Base-by-base conservation (phyloP, 768 basidiomycete genomes). In the Vararia minispora region DNA sequence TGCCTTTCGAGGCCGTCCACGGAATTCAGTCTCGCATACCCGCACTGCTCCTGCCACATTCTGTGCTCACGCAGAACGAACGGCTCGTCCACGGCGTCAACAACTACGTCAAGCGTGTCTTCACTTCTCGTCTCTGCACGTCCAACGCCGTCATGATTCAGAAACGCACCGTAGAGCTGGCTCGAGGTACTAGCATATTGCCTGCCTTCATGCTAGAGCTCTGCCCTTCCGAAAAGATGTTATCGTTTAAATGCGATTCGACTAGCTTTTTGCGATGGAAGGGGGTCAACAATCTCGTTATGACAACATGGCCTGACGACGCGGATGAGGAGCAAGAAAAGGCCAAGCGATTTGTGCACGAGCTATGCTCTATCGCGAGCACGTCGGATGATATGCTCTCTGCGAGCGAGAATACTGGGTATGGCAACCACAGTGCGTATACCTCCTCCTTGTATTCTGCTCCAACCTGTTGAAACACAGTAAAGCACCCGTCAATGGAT, bases 1-100 rank as follows among this genome's bases (percentile, higher is more conserved):
- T 49, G 6, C 51, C 51, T 1, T 52, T 39, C n/a, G 45, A 42
- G 29, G 21, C 33, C 10, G 28, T 48, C 5, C 51, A 52, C 20
- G 3, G 22, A 11, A 8, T 51, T 1, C 43, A 41, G 28, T 49
- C 51, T 17, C 24, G 46, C 27, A 3, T 29, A 23, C 38, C 21
- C 12, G 16, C 4, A 10, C 13, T 38, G 5, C 3, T 6, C 14
- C 5, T 22, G 23, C 22, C n/a, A 6, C 24, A 16, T 4, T 11
- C 12, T 21, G 17, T 8, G 4, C 14, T 12, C 28, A 16, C 27
- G 21, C 9, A 52, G 48, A 51, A 50, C 24, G 6, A 8, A 28
- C 11, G 18, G 13, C n/a, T 39, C 4, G 3, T 6, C 16, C 43
- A 28, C 17, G 47, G 48, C 8, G 9, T 8, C 8, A 45, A 38